Evolutionary conservation across 1,284 basidiomycete species (phyloP), one percentile per base, ranked within the genome.

Genomic region (Blastosporella zonata): DNA sequence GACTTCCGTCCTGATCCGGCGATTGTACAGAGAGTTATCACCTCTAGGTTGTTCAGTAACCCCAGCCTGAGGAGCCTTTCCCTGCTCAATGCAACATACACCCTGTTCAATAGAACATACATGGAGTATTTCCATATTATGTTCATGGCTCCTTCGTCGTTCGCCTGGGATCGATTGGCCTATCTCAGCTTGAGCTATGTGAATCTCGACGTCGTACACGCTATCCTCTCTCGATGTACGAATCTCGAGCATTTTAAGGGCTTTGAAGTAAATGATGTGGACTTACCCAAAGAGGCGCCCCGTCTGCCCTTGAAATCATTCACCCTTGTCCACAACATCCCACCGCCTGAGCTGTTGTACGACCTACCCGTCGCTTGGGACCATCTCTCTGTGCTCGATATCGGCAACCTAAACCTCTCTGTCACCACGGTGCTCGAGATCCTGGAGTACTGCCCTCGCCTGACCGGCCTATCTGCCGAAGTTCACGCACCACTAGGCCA

Each of bases 331-430:
- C 17, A 48, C 3, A 33, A 27, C 9, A 13, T 43, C 31, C 40
- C 41, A 17, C 25, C 23, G 20, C 15, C 46, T 18, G 5, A 10
- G 15, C 13, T 43, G 15, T n/a, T 48, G 7, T 9, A 34, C 9
- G 29, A 20, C 21, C 13, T 48, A n/a, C 47, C 47, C 10, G 37
- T 48, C 12, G 27, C 28, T 9, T 48, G 47, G 47, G 21, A 43
- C 10, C 20, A 8, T 15, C 40, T 48, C 25, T n/a, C 15, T 13
- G 27, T 43, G 22, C 40, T 48, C 15, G 34, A 43, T 10, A 22
- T 48, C 20, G 40, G 47, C 8, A 31, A 34, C 18, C 23, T 9
- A 36, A 15, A 29, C 4, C 31, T 31, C 39, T 35, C 20, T 25
- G 28, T 43, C 25, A 31, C 43, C 27, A 15, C 15, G 10, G 41